Conservation (phyloP, 2,329 filamentous ascomycete species). For the Claviceps monticola region DNA sequence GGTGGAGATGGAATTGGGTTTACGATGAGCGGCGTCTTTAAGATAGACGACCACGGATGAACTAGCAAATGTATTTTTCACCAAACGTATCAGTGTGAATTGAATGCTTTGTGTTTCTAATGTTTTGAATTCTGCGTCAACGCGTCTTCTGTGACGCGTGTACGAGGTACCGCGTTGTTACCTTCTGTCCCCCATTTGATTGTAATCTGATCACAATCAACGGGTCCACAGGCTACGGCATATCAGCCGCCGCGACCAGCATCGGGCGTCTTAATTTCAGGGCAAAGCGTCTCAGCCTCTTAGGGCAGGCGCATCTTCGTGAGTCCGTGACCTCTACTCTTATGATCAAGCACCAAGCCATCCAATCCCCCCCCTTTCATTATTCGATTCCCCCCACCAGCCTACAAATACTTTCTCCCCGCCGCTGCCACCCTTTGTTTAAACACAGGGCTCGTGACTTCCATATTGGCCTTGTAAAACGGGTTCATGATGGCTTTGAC, state of each 20-base stretch:
- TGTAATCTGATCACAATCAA: too few relatives aligned
- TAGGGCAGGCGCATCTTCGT: too few relatives aligned
- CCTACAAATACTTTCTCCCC: conserved; percentile 76
- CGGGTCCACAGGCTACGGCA: too few relatives aligned
- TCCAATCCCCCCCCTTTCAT: too few relatives aligned
- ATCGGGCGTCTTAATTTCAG: too few relatives aligned
- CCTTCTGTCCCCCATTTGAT: too few relatives aligned
- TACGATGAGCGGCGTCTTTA: conserved; percentile 16
- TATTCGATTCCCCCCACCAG: not conserved
- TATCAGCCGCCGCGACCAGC: too few relatives aligned
- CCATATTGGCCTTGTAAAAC: conserved; percentile 78
- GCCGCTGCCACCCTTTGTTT: conserved; percentile 68
- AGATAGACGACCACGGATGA: conserved; percentile 16
- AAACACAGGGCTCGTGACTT: conserved; percentile 79
- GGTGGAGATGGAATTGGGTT: conserved; percentile 1
- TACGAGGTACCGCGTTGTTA: too few relatives aligned
- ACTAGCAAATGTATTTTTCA: conserved; percentile 7
- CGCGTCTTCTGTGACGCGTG: not conserved
- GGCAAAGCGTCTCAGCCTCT: too few relatives aligned
- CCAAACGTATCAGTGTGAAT: not conserved
- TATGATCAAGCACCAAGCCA: too few relatives aligned
- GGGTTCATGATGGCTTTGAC: conserved; percentile 96
- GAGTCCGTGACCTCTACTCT: too few relatives aligned
- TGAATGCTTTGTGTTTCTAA: too few relatives aligned
- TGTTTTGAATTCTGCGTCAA: not conserved